Base-by-base conservation (phyloP, 2,329 filamentous ascomycete genomes). In the Uncinocarpus reesii region DNA sequence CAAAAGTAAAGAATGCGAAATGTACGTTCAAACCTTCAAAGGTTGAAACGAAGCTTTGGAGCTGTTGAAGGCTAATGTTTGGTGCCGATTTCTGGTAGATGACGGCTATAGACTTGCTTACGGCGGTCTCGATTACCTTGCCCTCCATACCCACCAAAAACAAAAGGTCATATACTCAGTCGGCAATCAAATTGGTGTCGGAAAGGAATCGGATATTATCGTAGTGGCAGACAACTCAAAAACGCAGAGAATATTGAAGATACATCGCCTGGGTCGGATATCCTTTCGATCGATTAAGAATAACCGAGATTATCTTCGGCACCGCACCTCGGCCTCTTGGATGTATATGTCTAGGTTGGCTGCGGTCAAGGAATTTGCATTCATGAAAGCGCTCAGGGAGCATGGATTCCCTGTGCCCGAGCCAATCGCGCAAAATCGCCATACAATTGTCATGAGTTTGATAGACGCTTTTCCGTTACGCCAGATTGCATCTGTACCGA, bases 51-150 rank as follows among this genome's bases (percentile, higher is more conserved):
- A 32, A 35, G 15, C 18, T 31, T 16, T 42, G 7, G 24, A 41
- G 28, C 21, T 32, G 13, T n/a, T 18, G 5, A 32, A 23, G 24
- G 38, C 57, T 45, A 28, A 13, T 16, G 7, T 8, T 8, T 18
- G 10, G 2, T 23, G 28, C 21, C 20, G 10, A 15, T 31, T 37
- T 21, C n/a, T 21, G 1, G 4, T 50, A 77, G 73, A 98, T 69
- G 92, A 98, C 61, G 92, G 92, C 53, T 98, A 98, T 70, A 82
- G 93, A 46, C 77, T 98, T 47, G 95, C 90, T 5, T 98, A 98
- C 64, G 92, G 92, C 59, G 92, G 92, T 1, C 80, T 96, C 41
- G 92, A 98, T 71, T 98, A 98, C 67, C 81, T 98, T n/a, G 87
- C 92, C 13, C 76, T 98, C 47, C 88, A 96, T 69, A 81, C 87